phyloP scores from a whole-genome alignment of 1,284 basidiomycete genomes.

The Cystobasidium slooffiae region DNA sequence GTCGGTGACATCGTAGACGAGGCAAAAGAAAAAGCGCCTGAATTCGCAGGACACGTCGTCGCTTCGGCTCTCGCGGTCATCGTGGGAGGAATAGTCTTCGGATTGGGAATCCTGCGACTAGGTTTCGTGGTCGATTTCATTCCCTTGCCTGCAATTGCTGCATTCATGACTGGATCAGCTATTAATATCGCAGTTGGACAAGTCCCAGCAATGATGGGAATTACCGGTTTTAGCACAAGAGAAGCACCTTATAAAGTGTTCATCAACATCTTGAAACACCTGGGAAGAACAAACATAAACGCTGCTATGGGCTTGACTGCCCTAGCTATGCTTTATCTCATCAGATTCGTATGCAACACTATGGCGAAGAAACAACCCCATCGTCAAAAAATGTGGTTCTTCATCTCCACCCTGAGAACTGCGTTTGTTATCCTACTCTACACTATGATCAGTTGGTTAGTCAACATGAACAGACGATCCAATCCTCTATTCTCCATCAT shows the following conservation, averaged over 20 bases:
- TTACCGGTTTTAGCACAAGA: constrained; percentile 74
- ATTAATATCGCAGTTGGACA: constrained; percentile 85
- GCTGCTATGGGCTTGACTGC: constrained; percentile 88
- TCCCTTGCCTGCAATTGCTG: constrained; percentile 84
- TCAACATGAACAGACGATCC: constrained; percentile 68
- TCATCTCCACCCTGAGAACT: constrained; percentile 79
- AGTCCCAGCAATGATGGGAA: constrained; percentile 82
- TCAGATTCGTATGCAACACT: constrained; percentile 69
- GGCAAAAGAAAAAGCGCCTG: constrained; percentile 24
- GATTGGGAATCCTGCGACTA: constrained; percentile 84
- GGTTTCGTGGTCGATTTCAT: constrained; percentile 98
- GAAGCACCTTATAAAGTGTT: constrained; percentile 83
- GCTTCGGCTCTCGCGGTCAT: constrained; percentile 85
- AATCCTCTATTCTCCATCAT: constrained; percentile 77
- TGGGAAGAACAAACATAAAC: constrained; percentile 73
- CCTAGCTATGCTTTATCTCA: constrained; percentile 72
- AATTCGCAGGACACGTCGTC: constrained; percentile 65
- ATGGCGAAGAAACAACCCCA: constrained; percentile 71
- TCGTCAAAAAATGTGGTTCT: constrained; percentile 66
- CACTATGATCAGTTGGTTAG: constrained; percentile 82
- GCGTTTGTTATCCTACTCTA: constrained; percentile 83
- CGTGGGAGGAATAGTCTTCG: constrained; percentile 90
- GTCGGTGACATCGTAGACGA: constrained; percentile 51
- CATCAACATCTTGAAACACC: constrained; percentile 86
- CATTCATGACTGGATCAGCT: constrained; percentile 70